Evolutionary conservation across 768 basidiomycete species (phyloP), one percentile per base, ranked within the genome.

Genomic region (Podaxis pistillaris): DNA sequence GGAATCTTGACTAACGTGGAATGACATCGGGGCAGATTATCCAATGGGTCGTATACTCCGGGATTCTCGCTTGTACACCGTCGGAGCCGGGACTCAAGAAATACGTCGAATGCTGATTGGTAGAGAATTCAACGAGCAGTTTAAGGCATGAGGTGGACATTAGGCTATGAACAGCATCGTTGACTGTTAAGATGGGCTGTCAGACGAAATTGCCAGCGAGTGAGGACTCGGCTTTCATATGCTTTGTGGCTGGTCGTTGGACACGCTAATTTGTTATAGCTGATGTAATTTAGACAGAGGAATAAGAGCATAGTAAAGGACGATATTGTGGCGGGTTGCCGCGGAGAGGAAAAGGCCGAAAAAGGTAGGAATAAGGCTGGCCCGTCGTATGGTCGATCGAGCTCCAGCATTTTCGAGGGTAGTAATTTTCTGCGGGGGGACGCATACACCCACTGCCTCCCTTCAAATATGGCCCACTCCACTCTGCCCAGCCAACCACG

Each of bases 1-100:
- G 54, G 26, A 33, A 50, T 41, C 9, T 55, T 33, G 57, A 46
- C 58, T 64, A 65, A 57, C 55, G 33, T 44, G 58, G 47, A 56
- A 40, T 50, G 22, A 36, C 44, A 37, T 37, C 53, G 53, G 2
- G 30, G 33, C 68, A 95, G 95, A 98, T 66, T 98, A 96, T 68
- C 92, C 94, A 3, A 84, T 89, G 67, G 95, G 94, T 15, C 87
- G 96, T 36, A 85, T 95, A 67, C 77, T 97, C 50, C 84, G 95
- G 53, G 96, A 98, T 71, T 83, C 95, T 15, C 79, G 93, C 66
- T 75, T 98, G 47, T 98, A 97, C 72, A 88, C 92, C 26, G 94
- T 98, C 63, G 96, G 96, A 28, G 96, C 96, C n/a, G 96, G 96
- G 17, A 95, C 95, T 24, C 96, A 97, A 73, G 95, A 96, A 78